Conservation (phyloP, 2,329 filamentous ascomycete genomes). For the Triangularia verruculosa region DNA sequence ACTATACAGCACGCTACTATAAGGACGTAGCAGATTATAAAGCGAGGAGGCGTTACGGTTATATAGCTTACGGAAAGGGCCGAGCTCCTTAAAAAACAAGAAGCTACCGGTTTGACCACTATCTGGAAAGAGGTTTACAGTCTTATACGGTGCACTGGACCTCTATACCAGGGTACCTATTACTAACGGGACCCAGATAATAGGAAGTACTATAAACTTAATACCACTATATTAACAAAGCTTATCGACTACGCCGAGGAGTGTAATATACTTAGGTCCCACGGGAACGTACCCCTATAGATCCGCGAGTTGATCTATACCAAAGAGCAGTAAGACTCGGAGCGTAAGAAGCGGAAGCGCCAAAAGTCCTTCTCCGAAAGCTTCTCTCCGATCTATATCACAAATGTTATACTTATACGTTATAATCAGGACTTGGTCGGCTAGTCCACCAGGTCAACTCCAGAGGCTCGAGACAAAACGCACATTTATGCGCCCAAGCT, state of each 20-base stretch:
- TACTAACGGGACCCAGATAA: constrained; percentile 10
- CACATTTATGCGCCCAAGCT: too few relatives aligned
- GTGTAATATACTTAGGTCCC: constrained; percentile 11
- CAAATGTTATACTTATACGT: constrained; percentile 13
- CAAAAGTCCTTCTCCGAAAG: constrained; percentile 10
- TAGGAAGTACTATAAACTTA: constrained; percentile 13
- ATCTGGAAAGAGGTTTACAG: constrained; percentile 14
- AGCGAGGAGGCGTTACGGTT: constrained; percentile 11
- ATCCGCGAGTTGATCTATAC: constrained; percentile 17
- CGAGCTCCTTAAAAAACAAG: constrained; percentile 13
- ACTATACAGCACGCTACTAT: constrained; percentile 6
- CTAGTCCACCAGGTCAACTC: constrained; percentile 5
- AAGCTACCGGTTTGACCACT: constrained; percentile 6
- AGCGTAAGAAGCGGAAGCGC: constrained; percentile 14
- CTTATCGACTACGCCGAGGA: constrained; percentile 14
- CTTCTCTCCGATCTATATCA: constrained; percentile 14
- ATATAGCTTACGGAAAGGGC: constrained; percentile 11
- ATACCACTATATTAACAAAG: constrained; percentile 13
- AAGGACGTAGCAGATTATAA: constrained; percentile 7
- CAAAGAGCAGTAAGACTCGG: constrained; percentile 16
- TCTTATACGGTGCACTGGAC: constrained; percentile 12
- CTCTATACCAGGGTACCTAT: constrained; percentile 11
- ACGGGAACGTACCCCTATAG: constrained; percentile 11
- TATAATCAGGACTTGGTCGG: constrained; percentile 8
- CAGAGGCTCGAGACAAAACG: too few relatives aligned